Percentiles rank a stretch among this genome's conserved stretches.
Evolutionary conservation across 2,329 filamentous ascomycete genomes (phyloP).

Genomic region (Plenodomus lindquistii): DNA sequence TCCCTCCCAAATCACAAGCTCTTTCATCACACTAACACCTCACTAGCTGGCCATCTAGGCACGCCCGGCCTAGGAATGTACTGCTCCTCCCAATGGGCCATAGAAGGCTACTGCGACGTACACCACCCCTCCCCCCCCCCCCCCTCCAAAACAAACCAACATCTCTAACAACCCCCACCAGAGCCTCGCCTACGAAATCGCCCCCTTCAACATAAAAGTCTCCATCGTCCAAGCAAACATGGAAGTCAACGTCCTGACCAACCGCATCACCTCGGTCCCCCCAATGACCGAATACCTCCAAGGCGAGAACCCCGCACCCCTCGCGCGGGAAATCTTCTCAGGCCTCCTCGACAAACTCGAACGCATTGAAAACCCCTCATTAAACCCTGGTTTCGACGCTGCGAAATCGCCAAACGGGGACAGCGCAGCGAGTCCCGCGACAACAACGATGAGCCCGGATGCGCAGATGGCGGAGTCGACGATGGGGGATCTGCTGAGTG

Average conservation of each 20-base stretch:
- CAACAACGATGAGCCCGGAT: constrained; percentile 29
- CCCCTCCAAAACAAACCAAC: background rate
- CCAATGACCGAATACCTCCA: constrained; percentile 71
- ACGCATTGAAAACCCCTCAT: constrained; percentile 52
- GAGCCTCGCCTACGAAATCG: constrained; percentile 88
- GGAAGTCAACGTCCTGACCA: constrained; percentile 85
- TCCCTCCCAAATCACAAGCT: too few relatives aligned
- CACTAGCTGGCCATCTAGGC: constrained; percentile 76
- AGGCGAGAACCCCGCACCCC: constrained; percentile 73
- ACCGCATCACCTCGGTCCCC: constrained; percentile 82
- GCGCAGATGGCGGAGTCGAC: constrained; percentile 35
- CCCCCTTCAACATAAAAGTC: constrained; percentile 94
- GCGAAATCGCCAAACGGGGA: constrained; percentile 32
- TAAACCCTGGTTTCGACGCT: constrained; percentile 34
- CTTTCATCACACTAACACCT: constrained; percentile 9
- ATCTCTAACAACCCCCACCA: constrained; percentile 24
- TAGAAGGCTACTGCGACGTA: constrained; percentile 93
- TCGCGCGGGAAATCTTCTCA: constrained; percentile 79
- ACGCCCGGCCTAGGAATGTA: constrained; percentile 91
- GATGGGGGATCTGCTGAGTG: constrained; percentile 52
- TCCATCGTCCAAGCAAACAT: constrained; percentile 95
- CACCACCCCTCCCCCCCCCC: background rate
- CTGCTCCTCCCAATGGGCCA: constrained; percentile 89
- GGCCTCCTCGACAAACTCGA: constrained; percentile 78
- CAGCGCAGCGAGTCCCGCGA: constrained; percentile 25